Base-by-base conservation (phyloP, 495 filamentous ascomycete species). In the Penicillium alfredii region DNA sequence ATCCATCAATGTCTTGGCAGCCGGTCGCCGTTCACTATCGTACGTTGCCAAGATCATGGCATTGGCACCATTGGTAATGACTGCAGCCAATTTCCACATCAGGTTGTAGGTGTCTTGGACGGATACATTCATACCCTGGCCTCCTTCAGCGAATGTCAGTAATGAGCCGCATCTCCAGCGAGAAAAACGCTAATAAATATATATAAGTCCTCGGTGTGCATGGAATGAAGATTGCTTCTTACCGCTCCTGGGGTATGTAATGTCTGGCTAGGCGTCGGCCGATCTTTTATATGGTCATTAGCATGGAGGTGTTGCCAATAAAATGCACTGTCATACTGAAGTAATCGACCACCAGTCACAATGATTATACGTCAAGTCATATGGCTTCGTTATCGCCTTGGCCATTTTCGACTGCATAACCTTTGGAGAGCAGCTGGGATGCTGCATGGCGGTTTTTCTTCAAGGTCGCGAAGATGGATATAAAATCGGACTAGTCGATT, bases 101-200 rank as follows among this genome's bases (percentile, higher is more conserved):
- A 77, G 53, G 35, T 74, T 74, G n/a, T 68, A 66, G 5, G 66
- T 63, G 38, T 77, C 73, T 29, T 72, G 66, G n/a, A 77, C 49
- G 3, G 66, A 68, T 0, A 67, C 66, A 44, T 75, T 77, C 68
- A 74, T 65, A 3, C 72, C 73, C 36, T 77, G 72, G 1, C 68
- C 73, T 14, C 71, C 7, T 61, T 65, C 4, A 64, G 68, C 6
- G 55, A 60, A 42, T 73, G 72, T 0, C 66, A 74, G 33, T n/a
- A n/a, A n/a, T 77, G 71, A 14, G 59, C 63, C 1, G 73, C 69
- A 52, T 77, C 72, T 1, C 73, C 73, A 8, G 66, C 66, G 6
- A 77, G 52, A 29, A 75, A 69, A 0, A 73, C 45, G 22, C 63
- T 38, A 26, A 4, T 26, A 50, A 9, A 42, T 34, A 3, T 40